Evolutionary conservation across 768 basidiomycete species (phyloP), one percentile per base, ranked within the genome.

Genomic region (Pleurotus platypus): DNA sequence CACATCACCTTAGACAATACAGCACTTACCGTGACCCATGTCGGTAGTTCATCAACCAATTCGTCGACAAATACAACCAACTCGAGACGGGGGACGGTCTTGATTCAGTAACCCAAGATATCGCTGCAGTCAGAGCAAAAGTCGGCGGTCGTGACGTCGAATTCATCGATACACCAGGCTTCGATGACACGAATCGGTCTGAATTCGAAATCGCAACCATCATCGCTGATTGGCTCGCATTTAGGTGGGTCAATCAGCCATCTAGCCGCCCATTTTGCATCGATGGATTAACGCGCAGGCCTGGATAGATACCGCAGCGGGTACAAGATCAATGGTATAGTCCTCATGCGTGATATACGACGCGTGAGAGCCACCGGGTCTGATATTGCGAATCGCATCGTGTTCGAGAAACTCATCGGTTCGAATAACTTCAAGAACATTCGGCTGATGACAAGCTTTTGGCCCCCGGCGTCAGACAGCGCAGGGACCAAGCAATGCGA

Each of bases 301-400:
- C 12, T 13, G 42, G 16, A 46, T 47, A 73, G 72, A 37, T 70
- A 70, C 46, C 55, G 62, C 56, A 51, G 60, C 8, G 55, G 59
- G 0, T 58, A 62, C 30, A 67, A 64, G 50, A 64, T 77, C 1
- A 61, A 68, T 8, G 74, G 68, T 1, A 66, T 77, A 26, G 16
- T 77, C 20, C 76, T 75, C 56, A 56, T 76, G n/a, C 76, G 77
- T 55, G 67, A 70, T n/a, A 77, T 77, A 42, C 64, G 71, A 4
- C 73, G 75, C 38, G 69, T 69, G 48, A 68, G 74, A 1, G 68
- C 75, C 67, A 65, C 64, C 0, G 76, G 70, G 16, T 62, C 69
- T 0, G 63, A 71, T 0, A 48, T 67, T 27, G 70, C 62, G 39
- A 72, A 75, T 51, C 65, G 73, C 15, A 63, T 61, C 4, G 63